These are phyloP conservation scores for Kalaharituber pfeilii DNA, from an alignment of 2,329 filamentous ascomycete genomes.

Conservation along the genomic window DNA sequence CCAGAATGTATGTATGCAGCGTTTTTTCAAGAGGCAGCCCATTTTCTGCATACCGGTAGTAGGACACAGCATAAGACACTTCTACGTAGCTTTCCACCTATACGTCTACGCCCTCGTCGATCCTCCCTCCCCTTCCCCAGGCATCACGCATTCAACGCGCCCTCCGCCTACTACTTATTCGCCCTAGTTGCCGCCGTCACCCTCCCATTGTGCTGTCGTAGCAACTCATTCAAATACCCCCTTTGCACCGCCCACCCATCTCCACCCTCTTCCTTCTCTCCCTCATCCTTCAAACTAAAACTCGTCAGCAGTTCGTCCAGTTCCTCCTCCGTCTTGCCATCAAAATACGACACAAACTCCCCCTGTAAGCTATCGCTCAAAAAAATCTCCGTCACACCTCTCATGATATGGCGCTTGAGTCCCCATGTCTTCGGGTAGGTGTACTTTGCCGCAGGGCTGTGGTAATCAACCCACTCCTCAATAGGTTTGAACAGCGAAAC, in stretches of 20 bases:
- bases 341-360: constrained; percentile 40
- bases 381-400: constrained; percentile 33
- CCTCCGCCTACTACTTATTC: no score
- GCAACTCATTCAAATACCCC: constrained; percentile 32
- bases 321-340: constrained; percentile 33
- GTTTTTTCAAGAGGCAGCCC: no score
- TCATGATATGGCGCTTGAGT: constrained; percentile 22
- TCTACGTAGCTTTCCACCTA: no score
- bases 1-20: no score
- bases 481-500: constrained; percentile 26
- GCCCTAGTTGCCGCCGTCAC: no score
- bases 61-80: no score
- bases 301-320: constrained; percentile 34
- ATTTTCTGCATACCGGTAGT: no score
- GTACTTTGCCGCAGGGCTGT: constrained; percentile 18
- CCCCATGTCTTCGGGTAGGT: constrained; percentile 22
- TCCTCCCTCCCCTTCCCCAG: no score
- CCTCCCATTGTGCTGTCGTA: constrained; percentile 10
- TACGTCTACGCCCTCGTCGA: no score
- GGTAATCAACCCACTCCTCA: constrained; percentile 19
- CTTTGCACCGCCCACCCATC: constrained; percentile 23
- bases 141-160: no score
- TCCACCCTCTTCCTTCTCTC: constrained; percentile 35
- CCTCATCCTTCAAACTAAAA: constrained; percentile 39
- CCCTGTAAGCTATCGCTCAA: constrained; percentile 35